Base-by-base conservation (phyloP, 2,329 filamentous ascomycete genomes). In the Botrytis elliptica region DNA sequence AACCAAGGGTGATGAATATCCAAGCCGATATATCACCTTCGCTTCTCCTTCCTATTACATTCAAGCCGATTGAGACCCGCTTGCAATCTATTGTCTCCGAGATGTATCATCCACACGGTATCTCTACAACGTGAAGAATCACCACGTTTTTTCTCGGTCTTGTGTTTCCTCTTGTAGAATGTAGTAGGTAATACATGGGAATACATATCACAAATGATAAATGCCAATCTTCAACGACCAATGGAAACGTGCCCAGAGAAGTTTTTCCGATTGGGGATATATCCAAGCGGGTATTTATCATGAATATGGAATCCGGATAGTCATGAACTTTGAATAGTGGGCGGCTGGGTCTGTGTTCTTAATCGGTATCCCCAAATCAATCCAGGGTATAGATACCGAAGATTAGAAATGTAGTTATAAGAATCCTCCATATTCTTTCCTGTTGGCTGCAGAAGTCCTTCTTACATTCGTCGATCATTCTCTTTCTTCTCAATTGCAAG, bases 31-130 rank as follows among this genome's bases (percentile, higher is more conserved):
- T 49, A 66, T 14, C 29, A 49, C 63, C 42, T 36, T 66, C 63
- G 63, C n/a, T 25, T 52, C 33, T 52, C 64, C 44, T 67, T 52
- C 64, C 64, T 67, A 38, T 38, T 67, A 22, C 22, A 67, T n/a
- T 12, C 29, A 12, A n/a, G 6, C 9, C 36, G 36, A 16, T 67
- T 18, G 10, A 18, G 22, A 25, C 44, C 64, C 29, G 29, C 44
- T 38, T 52, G 6, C 44, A 18, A 67, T 67, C 33, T 10, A 36
- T 36, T 52, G 22, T 38, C 33, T 52, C 9, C 64, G 22, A 10
- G 16, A 55, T 7, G 29, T 38, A 67, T n/a, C 10, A n/a, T 67
- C 29, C 33, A 49, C 33, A 25, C 33, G 44, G 22, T 20, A 52
- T 29, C 38, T 67, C 16, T 36, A 67, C 33, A 18, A n/a, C 44